A percentile compares a stretch with the other conserved stretches of the same genome.
Evolutionary conservation across 352 stramenopile genomes (phyloP).

Genomic region (Phytophthora multivora): DNA sequence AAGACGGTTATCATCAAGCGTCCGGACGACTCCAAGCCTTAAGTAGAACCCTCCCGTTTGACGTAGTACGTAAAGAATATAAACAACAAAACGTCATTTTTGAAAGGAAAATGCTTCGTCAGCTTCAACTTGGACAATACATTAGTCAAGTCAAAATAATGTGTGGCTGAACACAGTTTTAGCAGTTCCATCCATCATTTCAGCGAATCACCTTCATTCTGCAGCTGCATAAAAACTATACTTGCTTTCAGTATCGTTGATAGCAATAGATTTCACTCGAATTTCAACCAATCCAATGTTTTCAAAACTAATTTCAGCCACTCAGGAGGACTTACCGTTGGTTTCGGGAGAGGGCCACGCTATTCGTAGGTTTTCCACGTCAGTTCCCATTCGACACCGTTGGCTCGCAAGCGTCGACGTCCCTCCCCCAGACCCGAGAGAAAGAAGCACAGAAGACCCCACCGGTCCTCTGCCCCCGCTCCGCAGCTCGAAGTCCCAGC

Average conservation of each 20-base stretch:
- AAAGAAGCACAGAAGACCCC: background rate
- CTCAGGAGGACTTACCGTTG: slow-evolving; percentile 5
- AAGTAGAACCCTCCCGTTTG: slow-evolving; percentile 11
- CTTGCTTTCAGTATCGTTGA: background rate
- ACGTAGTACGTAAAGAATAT: slow-evolving; percentile 25
- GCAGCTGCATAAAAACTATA: background rate
- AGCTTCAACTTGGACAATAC: slow-evolving; percentile 9
- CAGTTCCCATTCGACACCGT: slow-evolving; percentile 42
- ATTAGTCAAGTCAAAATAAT: background rate
- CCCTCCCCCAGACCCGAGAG: background rate
- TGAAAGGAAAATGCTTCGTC: background rate
- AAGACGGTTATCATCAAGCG: slow-evolving; percentile 75
- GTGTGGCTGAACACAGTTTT: background rate
- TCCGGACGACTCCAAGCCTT: slow-evolving; percentile 39
- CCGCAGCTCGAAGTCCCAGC: slow-evolving; percentile 14
- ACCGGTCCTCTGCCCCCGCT: slow-evolving; percentile 5
- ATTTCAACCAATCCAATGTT: slow-evolving; percentile 6
- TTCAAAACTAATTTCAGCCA: slow-evolving; percentile 20
- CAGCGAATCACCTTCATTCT: slow-evolving; percentile 12
- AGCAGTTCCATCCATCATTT: background rate
- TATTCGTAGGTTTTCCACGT: slow-evolving; percentile 4
- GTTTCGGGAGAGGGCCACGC: background rate
- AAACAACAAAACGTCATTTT: slow-evolving; percentile 26
- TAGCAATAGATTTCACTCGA: background rate
- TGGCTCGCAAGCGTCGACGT: slow-evolving; percentile 38